These are phyloP conservation scores for Debaryomyces subglobosus DNA, from an alignment of 1,139 yeast genomes.

Conservation along the genomic window DNA sequence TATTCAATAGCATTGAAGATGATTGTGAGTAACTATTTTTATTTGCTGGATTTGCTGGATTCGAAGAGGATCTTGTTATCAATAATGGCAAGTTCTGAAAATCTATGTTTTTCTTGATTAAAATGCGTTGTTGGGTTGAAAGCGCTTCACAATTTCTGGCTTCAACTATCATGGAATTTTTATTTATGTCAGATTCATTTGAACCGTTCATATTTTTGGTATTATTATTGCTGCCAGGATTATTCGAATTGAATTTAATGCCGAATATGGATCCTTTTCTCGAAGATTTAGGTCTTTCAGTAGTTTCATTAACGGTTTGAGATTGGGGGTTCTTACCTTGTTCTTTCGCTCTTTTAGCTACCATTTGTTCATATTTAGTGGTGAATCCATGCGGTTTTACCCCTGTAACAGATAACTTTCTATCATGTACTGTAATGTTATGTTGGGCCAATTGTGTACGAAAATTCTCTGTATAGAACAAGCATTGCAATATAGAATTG, in stretches of 20 bases:
- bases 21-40: constrained; percentile 40
- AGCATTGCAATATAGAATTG: constrained; percentile 87
- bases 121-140: constrained; percentile 38
- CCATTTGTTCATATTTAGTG: constrained; percentile 45
- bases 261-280: constrained; percentile 48
- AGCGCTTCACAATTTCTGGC: constrained; percentile 40
- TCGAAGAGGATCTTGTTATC: constrained; percentile 31
- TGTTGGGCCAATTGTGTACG: constrained; percentile 55
- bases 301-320: constrained; percentile 10
- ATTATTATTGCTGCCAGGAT: constrained; percentile 15
- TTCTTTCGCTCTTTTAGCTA: constrained; percentile 41
- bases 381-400: constrained; percentile 50
- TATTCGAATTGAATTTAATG: constrained; percentile 34
- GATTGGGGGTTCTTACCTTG: constrained; percentile 25
- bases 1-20: constrained; percentile 38
- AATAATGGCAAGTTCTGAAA: constrained; percentile 39
- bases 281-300: constrained; percentile 34
- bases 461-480: constrained; percentile 73
- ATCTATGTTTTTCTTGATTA: constrained; percentile 33
- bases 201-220: constrained; percentile 9
- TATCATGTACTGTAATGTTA: constrained; percentile 36
- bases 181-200: constrained; percentile 20
- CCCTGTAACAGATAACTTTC: constrained; percentile 45
- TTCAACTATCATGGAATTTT: constrained; percentile 27
- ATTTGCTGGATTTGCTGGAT: constrained; percentile 14